phyloP scores from a whole-genome alignment of 2,329 filamentous ascomycete species.

The Fonsecaea multimorphosa region DNA sequence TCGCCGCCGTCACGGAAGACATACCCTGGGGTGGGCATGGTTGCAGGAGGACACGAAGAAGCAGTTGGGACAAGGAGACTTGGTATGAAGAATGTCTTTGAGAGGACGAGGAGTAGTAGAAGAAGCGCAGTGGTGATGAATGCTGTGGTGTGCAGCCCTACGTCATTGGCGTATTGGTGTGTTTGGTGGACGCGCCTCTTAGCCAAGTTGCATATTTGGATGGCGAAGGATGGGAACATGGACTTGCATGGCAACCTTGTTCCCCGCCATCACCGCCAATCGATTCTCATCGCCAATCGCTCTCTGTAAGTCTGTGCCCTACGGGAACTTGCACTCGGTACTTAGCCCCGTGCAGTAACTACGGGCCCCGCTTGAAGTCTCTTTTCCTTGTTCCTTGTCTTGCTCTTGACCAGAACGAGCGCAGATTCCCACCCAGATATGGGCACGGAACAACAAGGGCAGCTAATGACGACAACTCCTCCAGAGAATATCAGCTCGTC shows the following conservation, averaged over 20 bases:
- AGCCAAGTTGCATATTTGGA: not conserved
- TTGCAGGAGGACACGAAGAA: conserved; percentile 8
- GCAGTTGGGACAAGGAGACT: conserved; percentile 2
- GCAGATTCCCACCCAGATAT: not conserved
- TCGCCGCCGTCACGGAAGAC: conserved; percentile 44
- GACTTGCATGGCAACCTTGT: not conserved
- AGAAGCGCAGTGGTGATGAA: not conserved
- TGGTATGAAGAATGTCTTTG: not conserved
- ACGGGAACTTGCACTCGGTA: not conserved
- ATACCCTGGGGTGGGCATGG: conserved; percentile 44
- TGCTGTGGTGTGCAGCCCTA: not conserved
- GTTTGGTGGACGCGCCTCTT: not conserved
- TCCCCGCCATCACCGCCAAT: conserved; percentile 19
- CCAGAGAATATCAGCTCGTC: not conserved
- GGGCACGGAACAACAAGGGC: not conserved
- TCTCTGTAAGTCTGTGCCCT: not conserved
- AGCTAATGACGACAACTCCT: not conserved
- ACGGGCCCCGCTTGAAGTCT: not conserved
- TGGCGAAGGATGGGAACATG: no score
- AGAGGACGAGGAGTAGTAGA: conserved; percentile 1
- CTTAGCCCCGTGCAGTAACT: not conserved
- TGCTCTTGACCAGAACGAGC: not conserved
- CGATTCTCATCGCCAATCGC: conserved; percentile 22
- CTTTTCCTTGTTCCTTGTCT: not conserved
- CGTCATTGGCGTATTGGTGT: conserved; percentile 21